These are phyloP conservation scores for Lachnum nothofagi DNA, from an alignment of 2,329 filamentous ascomycete genomes.

Conservation along the genomic window DNA sequence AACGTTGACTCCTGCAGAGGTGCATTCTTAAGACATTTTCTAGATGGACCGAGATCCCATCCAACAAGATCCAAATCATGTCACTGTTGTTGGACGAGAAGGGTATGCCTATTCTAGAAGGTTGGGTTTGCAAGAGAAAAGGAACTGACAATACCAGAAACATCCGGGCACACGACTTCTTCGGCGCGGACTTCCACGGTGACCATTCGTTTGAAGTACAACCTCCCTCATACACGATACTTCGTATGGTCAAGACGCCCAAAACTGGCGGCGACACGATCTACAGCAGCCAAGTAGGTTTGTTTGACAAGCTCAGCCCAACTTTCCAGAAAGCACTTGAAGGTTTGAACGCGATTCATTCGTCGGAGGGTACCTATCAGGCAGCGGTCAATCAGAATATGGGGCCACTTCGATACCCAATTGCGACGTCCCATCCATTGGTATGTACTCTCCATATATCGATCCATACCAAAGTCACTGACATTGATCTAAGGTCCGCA, in stretches of 20 bases:
- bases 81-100: background rate
- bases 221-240: constrained; percentile 44
- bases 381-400: constrained; percentile 37
- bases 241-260: constrained; percentile 46
- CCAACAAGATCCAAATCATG: constrained; percentile 37
- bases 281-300: constrained; percentile 47
- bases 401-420: constrained; percentile 40
- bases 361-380: too few relatives aligned
- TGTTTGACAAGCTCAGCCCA: constrained; percentile 42
- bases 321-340: constrained; percentile 41
- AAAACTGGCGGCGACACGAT: constrained; percentile 71
- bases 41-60: constrained; percentile 36
- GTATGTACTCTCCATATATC: too few relatives aligned
- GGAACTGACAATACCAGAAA: background rate
- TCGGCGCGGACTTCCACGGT: constrained; percentile 40
- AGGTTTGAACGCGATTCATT: constrained; percentile 41
- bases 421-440: constrained; percentile 43
- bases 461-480: too few relatives aligned
- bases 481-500: constrained; percentile 36
- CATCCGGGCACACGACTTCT: background rate
- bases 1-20: constrained; percentile 13
- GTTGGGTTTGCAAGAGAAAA: too few relatives aligned
- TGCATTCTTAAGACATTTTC: constrained; percentile 8
- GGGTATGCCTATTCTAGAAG: background rate
- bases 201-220: constrained; percentile 48